Conservation (phyloP, 768 basidiomycete genomes). For the Tulasnella sp. region DNA sequence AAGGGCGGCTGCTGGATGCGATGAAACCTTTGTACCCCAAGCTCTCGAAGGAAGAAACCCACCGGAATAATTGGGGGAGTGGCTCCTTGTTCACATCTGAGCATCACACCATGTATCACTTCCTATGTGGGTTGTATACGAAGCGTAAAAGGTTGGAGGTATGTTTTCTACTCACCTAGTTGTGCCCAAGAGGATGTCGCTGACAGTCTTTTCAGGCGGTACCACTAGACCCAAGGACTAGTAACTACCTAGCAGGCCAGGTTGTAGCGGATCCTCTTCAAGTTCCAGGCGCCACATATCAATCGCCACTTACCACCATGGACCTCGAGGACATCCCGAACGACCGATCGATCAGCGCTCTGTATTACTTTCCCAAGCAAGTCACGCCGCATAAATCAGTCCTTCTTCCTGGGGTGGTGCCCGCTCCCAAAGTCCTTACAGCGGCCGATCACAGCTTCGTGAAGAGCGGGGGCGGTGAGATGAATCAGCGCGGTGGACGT, state of each 20-base stretch:
- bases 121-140: conserved; percentile 80
- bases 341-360: conserved; percentile 77
- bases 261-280: conserved; percentile 78
- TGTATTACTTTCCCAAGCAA: conserved; percentile 86
- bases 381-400: conserved; percentile 74
- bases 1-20: conserved; percentile 68
- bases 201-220: conserved; percentile 47
- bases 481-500: conserved; percentile 26
- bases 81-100: conserved; percentile 75
- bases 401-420: conserved; percentile 61
- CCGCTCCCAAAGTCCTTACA: conserved; percentile 49
- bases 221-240: conserved; percentile 53
- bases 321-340: conserved; percentile 70
- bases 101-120: conserved; percentile 76
- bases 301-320: conserved; percentile 52
- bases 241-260: conserved; percentile 69
- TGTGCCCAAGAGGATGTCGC: background rate
- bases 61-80: conserved; percentile 76
- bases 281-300: conserved; percentile 85
- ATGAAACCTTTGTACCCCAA: conserved; percentile 50
- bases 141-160: conserved; percentile 78
- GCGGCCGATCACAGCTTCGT: conserved; percentile 61
- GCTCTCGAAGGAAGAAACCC: conserved; percentile 71
- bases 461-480: conserved; percentile 32
- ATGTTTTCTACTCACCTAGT: background rate